These are phyloP conservation scores for Saccharum spontaneum DNA, from an alignment of 176 grass and related monocot species.

Conservation along the genomic window DNA sequence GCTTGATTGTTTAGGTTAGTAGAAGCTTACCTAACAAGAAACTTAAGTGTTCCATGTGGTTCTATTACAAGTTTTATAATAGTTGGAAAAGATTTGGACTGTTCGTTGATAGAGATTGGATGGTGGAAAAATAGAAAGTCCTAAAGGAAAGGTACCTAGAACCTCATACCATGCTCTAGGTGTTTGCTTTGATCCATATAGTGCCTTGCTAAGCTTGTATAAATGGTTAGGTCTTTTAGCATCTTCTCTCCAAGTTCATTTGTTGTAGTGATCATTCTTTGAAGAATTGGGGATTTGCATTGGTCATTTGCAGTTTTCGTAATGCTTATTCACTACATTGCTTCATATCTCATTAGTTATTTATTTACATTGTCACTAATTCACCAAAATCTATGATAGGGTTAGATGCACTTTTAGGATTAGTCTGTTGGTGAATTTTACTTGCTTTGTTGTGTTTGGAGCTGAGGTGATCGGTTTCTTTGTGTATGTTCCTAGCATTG, in stretches of 20 bases:
- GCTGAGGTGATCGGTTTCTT: background rate
- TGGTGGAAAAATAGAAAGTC: no score
- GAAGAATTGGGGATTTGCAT: background rate
- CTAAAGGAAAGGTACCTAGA: background rate
- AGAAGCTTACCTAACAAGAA: no score
- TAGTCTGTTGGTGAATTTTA: background rate
- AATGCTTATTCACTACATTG: background rate
- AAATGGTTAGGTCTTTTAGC: no score
- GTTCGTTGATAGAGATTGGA: no score
- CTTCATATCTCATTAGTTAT: background rate
- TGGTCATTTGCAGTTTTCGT: background rate
- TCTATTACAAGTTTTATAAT: no score
- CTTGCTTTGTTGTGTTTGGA: background rate
- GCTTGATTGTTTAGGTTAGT: no score
- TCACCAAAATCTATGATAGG: background rate
- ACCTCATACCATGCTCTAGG: background rate
- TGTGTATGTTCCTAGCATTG: background rate
- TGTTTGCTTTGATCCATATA: background rate
- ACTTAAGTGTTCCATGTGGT: no score
- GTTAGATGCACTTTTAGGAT: background rate
- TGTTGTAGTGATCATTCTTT: background rate
- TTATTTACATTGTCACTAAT: no score
- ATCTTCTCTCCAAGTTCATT: no score
- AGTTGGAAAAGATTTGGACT: no score
- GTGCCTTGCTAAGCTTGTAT: no score